phyloP scores from a whole-genome alignment of 2,329 filamentous ascomycete genomes.

The Aspergillus sergii region DNA sequence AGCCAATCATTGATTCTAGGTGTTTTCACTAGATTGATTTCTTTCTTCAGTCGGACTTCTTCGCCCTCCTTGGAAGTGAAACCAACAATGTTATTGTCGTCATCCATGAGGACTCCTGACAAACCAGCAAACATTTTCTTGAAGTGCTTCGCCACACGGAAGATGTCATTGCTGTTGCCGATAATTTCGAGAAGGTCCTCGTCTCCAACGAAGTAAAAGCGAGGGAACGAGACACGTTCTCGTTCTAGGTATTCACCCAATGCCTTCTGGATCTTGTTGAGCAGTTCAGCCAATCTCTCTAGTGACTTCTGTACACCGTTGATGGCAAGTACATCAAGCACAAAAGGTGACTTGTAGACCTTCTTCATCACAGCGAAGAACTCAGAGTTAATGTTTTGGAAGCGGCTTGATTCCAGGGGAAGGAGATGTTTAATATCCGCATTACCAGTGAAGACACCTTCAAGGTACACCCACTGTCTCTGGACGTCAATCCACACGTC shows the following conservation, averaged over 20 bases:
- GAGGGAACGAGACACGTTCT: conserved; percentile 93
- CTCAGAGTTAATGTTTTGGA: conserved; percentile 99
- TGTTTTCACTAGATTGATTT: conserved; percentile 89
- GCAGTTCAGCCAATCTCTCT: conserved; percentile 90
- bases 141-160: conserved; percentile 97
- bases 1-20: conserved; percentile 99
- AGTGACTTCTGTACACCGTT: conserved; percentile 94
- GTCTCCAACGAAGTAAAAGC: conserved; percentile 99
- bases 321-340: conserved; percentile 94
- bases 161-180: conserved; percentile 96
- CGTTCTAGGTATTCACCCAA: conserved; percentile 97
- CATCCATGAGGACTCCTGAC: conserved; percentile 85
- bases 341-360: conserved; percentile 92
- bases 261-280: conserved; percentile 99
- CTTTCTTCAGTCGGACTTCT: conserved; percentile 80
- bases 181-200: conserved; percentile 99
- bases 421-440: conserved; percentile 98
- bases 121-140: conserved; percentile 99
- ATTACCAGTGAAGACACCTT: conserved; percentile 98
- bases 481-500: conserved; percentile 99
- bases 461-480: conserved; percentile 98
- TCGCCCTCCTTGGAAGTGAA: conserved; percentile 97
- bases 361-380: conserved; percentile 99
- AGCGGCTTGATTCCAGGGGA: conserved; percentile 92
- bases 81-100: conserved; percentile 84